Base-by-base conservation (phyloP, 495 filamentous ascomycete genomes). In the Tuber indicum region DNA sequence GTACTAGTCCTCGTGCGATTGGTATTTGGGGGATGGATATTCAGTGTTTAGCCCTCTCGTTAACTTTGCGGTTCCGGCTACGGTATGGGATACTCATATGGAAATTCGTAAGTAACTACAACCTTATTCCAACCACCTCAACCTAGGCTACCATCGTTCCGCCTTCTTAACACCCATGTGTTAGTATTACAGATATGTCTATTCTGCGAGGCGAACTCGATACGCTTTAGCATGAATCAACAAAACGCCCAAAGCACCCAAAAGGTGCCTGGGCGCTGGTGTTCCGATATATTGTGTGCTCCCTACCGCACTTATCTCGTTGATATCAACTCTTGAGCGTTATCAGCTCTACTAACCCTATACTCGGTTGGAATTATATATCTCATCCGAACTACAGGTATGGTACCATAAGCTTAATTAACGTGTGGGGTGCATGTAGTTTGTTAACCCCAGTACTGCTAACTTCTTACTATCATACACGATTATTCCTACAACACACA, bases 401-500 rank as follows among this genome's bases (percentile, higher is more conserved):
- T 32, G n/a, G 52, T 26, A 32, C n/a, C 23, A 19, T 52, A 52
- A 62, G n/a, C n/a, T 32, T 16, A 32, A 62, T 10, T 62, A 32
- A 62, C 12, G 2, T 62, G n/a, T 26, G 10, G 1, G n/a, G 26
- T 32, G 52, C 52, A 62, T 62, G 21, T 44, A 23, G 47, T 69
- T 74, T n/a, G 73, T 32, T 5, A 74, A 19, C 69, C 21, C 46
- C 39, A 52, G 58, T 52, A 75, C 52, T 32, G 58, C 7, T 44
- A 70, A 39, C 73, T 75, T n/a, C 23, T 62, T 69, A 39, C 17
- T 70, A 66, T 44, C 39, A 26, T 74, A 36, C 52, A 45, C 46
- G 73, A 75, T 66, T 39, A 52, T 62, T 58, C 62, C 41, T 26
- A 41, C 62, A 36, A 12, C 32, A 32, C 42, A 32, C 52, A 74